Percentiles rank a stretch among this genome's conserved stretches.
These are phyloP conservation scores for Middelhovenomyces tepae DNA, from an alignment of 805 yeast genomes.

Conservation along the genomic window DNA sequence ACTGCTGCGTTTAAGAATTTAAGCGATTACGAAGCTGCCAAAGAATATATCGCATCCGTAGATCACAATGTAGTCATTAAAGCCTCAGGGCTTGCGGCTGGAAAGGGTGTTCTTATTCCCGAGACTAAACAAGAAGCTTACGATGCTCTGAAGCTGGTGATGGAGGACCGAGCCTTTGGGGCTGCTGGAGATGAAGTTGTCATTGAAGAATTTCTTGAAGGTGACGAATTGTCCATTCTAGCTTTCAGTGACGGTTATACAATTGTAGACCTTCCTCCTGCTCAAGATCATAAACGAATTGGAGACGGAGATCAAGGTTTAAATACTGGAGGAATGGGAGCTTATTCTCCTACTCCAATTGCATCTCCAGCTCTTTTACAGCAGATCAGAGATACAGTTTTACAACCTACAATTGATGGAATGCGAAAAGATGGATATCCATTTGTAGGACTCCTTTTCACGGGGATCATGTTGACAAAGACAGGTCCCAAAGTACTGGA, in stretches of 20 bases:
- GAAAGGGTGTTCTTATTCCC: conserved; percentile 96
- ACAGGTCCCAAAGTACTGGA: conserved; percentile 90
- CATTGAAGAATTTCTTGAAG: conserved; percentile 91
- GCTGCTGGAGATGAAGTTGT: conserved; percentile 92
- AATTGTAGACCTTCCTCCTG: conserved; percentile 84
- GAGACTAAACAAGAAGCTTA: conserved; percentile 73
- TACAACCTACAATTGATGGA: conserved; percentile 89
- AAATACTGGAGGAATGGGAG: conserved; percentile 99
- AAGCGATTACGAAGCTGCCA: conserved; percentile 67
- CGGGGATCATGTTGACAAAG: conserved; percentile 88
- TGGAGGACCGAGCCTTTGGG: conserved; percentile 87
- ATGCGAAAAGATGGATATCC: conserved; percentile 95
- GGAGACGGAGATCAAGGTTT: conserved; percentile 91
- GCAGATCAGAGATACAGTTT: conserved; percentile 62
- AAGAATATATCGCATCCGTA: conserved; percentile 52
- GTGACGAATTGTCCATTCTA: conserved; percentile 90
- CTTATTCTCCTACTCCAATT: conserved; percentile 96
- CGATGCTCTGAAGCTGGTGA: conserved; percentile 73
- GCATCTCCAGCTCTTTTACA: conserved; percentile 69
- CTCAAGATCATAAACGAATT: conserved; percentile 95
- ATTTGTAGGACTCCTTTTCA: conserved; percentile 90
- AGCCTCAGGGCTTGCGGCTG: conserved; percentile 98
- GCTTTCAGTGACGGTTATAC: conserved; percentile 93
- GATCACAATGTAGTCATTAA: conserved; percentile 80
- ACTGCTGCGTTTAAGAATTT: conserved; percentile 88